Base-by-base conservation (phyloP, 306 rosid genomes). In the Potentilla sterilis region DNA sequence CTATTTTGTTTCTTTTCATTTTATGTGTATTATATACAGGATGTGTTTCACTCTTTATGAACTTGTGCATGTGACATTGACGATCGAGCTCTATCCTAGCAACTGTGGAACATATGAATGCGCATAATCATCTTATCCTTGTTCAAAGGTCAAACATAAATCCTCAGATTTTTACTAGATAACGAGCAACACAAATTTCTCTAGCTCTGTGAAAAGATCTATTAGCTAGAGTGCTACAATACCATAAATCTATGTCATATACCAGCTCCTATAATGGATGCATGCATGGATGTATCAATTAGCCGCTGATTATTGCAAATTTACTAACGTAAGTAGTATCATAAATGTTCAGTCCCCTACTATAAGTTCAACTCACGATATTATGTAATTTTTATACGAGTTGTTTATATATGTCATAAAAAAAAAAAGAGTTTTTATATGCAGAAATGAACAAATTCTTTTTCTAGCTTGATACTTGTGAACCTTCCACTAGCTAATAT, bases 21-120 rank as follows among this genome's bases (percentile, higher is more conserved):
- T 15, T 24, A 8, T 37, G 32, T 24, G 24, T 21, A 6, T 24
- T n/a, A 15, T n/a, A 7, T 2, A 5, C 3, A n/a, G n/a, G n/a
- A n/a, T n/a, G 35, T 38, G 21, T 72, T 72, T 38, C 40, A 2
- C 40, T 3, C 3, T 37, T 5, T 37, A 7, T 16, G 13, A 7
- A 57, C 54, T 22, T 57, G 47, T 57, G 66, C 76, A 73, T 24
- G 76, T 73, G 67, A 22, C 55, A 8, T 55, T 42, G 38, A 57
- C 55, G 15, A 28, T 28, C 28, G 28, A 72, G 3, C 16, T n/a
- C 38, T 72, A 19, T 21, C n/a, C 1, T 21, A 21, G 35, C 22
- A 8, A n/a, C 38, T 38, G 10, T 21, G 41, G 66, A 40, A 38
- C 14, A 54, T 41, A 11, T 55, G 69, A 35, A 35, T 7, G 4